Evolutionary conservation across 306 rosid genomes (phyloP).

Genomic region (Malus asiatica): DNA sequence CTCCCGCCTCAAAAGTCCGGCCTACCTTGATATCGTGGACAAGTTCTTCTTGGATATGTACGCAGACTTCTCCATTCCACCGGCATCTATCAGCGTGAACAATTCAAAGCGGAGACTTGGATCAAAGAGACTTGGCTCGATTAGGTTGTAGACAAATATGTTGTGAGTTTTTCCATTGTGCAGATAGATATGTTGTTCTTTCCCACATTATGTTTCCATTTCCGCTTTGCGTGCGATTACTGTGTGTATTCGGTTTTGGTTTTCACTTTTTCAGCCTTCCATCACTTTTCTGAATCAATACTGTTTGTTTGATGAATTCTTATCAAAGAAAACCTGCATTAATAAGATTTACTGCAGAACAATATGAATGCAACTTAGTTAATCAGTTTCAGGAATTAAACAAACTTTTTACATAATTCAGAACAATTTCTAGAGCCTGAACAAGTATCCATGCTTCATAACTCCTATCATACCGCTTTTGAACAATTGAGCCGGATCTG

Average conservation of each 20-base stretch:
- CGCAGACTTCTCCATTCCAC: slow-evolving; percentile 49
- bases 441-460: not conserved
- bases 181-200: slow-evolving; percentile 24
- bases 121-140: slow-evolving; percentile 35
- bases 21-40: slow-evolving; percentile 76
- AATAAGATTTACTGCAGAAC: not conserved
- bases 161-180: slow-evolving; percentile 19
- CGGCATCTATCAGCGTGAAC: slow-evolving; percentile 29
- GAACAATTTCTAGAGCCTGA: not conserved
- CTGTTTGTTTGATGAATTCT: slow-evolving; percentile 17
- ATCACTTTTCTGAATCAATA: not conserved
- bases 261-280: not conserved
- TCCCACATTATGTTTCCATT: slow-evolving; percentile 13
- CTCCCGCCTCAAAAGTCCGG: slow-evolving; percentile 76
- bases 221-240: slow-evolving; percentile 12
- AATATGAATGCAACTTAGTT: not conserved
- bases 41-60: slow-evolving; percentile 70
- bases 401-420: not conserved
- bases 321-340: not conserved
- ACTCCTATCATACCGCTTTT: slow-evolving; percentile 3
- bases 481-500: slow-evolving; percentile 35
- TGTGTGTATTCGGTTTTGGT: slow-evolving; percentile 23
- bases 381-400: not conserved
- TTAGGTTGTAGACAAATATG: slow-evolving; percentile 34
- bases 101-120: slow-evolving; percentile 35